These are phyloP conservation scores for Streptanthus diversifolius DNA, from an alignment of 345 rosid species.

Conservation along the genomic window DNA sequence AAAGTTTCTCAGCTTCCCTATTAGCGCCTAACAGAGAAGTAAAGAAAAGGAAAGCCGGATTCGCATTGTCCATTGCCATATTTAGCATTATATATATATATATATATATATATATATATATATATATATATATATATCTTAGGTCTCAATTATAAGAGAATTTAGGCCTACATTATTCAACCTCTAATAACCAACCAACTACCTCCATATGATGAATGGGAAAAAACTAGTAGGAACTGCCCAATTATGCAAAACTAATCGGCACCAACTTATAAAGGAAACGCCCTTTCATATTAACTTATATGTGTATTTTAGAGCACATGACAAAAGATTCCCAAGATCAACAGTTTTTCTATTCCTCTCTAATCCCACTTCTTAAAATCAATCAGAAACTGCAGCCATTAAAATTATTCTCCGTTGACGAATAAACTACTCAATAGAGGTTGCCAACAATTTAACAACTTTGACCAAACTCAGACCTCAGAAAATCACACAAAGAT, in stretches of 20 bases:
- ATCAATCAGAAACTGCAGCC: conserved; percentile 18
- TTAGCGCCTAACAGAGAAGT: not conserved
- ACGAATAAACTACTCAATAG: conserved; percentile 21
- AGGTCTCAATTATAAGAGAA: conserved; percentile 27
- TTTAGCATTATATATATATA: conserved; percentile 6
- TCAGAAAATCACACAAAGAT: conserved; percentile 33
- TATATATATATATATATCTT: not conserved
- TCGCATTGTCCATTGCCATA: not conserved
- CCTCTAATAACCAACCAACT: conserved; percentile 27
- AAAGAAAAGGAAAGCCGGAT: not conserved
- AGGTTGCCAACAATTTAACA: conserved; percentile 20
- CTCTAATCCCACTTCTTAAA: conserved; percentile 42
- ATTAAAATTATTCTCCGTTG: not conserved
- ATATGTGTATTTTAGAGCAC: conserved; percentile 16
- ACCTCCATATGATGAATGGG: conserved; percentile 29
- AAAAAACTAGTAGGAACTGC: conserved; percentile 2
- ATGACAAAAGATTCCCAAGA: conserved; percentile 38
- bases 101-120: not conserved
- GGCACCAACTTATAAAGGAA: conserved; percentile 27
- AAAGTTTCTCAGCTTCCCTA: conserved; percentile 15
- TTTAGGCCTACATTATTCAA: conserved; percentile 32
- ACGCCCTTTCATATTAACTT: conserved; percentile 3
- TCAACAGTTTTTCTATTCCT: conserved; percentile 30
- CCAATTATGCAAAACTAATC: conserved; percentile 32
- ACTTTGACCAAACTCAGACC: conserved; percentile 37